These are phyloP conservation scores for Seiridium unicorne DNA, from an alignment of 2,329 filamentous ascomycete species.

Conservation along the genomic window DNA sequence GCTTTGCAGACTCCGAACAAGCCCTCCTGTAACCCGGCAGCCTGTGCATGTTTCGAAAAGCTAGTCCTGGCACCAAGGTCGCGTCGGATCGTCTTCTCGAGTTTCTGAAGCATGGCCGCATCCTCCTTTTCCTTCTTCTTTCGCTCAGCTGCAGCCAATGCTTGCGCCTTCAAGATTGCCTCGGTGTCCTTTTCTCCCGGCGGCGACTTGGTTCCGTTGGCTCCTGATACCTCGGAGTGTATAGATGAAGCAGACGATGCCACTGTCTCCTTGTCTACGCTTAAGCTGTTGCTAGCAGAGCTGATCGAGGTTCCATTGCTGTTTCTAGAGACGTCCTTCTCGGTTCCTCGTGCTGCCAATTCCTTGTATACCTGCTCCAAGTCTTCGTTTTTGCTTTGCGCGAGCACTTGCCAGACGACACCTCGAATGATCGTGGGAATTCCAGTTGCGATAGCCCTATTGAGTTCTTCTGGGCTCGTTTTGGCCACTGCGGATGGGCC, in stretches of 20 bases:
- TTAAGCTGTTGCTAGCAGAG: constrained; percentile 51
- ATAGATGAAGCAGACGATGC: constrained; percentile 82
- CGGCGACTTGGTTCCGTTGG: constrained; percentile 51
- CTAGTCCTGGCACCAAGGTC: constrained; percentile 91
- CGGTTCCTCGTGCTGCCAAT: constrained; percentile 74
- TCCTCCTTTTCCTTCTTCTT: constrained; percentile 82
- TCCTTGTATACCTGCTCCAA: constrained; percentile 85
- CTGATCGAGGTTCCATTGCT: constrained; percentile 54
- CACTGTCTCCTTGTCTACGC: constrained; percentile 63
- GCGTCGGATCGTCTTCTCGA: constrained; percentile 88
- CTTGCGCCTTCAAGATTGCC: constrained; percentile 63
- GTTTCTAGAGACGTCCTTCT: constrained; percentile 68
- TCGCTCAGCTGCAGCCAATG: constrained; percentile 62
- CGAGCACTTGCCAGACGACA: constrained; percentile 98
- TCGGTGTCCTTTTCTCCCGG: constrained; percentile 63
- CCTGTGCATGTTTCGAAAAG: constrained; percentile 93
- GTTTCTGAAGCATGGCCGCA: constrained; percentile 67
- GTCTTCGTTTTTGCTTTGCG: constrained; percentile 91
- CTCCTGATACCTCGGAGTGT: constrained; percentile 72
- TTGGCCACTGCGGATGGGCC: constrained; percentile 85
- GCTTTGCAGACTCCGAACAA: constrained; percentile 96
- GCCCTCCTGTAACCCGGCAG: constrained; percentile 87
- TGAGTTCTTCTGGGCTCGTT: constrained; percentile 86
- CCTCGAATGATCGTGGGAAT: constrained; percentile 94
- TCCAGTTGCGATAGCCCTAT: constrained; percentile 84